Conservation (phyloP, 1,284 basidiomycete species). For the Tilletia walkeri region DNA sequence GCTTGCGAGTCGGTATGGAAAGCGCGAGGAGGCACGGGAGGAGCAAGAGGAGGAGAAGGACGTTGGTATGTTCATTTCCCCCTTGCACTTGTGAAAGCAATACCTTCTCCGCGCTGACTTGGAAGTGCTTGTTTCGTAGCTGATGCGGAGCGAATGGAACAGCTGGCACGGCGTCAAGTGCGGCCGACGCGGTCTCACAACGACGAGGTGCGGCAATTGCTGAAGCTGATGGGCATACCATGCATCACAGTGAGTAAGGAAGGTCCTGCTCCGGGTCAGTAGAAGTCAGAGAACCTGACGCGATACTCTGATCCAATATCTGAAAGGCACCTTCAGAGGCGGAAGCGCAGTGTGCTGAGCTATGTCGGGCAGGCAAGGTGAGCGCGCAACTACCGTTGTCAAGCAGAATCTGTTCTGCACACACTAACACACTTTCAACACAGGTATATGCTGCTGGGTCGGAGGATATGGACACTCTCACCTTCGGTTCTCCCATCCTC, state of each 20-base stretch:
- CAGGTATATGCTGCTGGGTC: conserved; percentile 94
- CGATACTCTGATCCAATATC: no score
- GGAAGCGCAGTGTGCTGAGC: conserved; percentile 96
- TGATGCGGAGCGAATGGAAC: conserved; percentile 81
- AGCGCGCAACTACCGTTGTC: not conserved
- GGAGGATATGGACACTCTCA: conserved; percentile 99
- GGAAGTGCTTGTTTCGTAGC: conserved; percentile 19
- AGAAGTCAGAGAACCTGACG: not conserved
- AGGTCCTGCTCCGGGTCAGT: not conserved
- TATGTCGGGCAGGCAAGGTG: conserved; percentile 86
- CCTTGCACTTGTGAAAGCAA: not conserved
- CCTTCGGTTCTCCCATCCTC: conserved; percentile 86
- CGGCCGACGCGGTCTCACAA: conserved; percentile 95
- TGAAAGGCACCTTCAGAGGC: conserved; percentile 83
- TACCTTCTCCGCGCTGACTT: no score
- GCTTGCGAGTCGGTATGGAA: conserved; percentile 89
- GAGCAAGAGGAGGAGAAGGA: conserved; percentile 96
- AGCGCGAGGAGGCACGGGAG: conserved; percentile 86
- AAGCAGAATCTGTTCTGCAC: not conserved
- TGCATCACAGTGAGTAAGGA: conserved; percentile 62
- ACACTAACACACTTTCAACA: no score
- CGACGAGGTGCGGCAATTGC: conserved; percentile 83
- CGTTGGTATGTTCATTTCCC: conserved; percentile 62
- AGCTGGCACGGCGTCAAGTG: conserved; percentile 84
- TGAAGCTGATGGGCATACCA: conserved; percentile 95